Base-by-base conservation (phyloP, 1,284 basidiomycete genomes). In the Entoloma clypeatum region DNA sequence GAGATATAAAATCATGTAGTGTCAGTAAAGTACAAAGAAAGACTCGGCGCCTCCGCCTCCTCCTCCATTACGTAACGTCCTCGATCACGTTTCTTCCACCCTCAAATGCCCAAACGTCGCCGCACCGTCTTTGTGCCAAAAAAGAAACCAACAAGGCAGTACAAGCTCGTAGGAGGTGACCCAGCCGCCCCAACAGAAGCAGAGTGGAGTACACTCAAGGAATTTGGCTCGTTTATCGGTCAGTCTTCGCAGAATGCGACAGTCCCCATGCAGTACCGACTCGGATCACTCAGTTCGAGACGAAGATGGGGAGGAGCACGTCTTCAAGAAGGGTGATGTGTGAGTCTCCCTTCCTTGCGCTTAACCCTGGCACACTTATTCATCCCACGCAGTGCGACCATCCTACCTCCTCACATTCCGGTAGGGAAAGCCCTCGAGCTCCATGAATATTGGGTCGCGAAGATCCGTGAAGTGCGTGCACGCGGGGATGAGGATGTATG, bases 1-100 rank as follows among this genome's bases (percentile, higher is more conserved):
- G 43, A 79, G 53, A 56, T 71, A 75, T 56, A 79, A 67, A 25
- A 79, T 51, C 77, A 79, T 79, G 33, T 36, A 43, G 29, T 22
- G 21, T 4, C 29, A 23, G 19, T 19, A 22, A 30, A 9, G 14
- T 22, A 16, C 27, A 23, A 8, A 14, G 35, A 9, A 35, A 17
- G 21, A 13, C 18, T 34, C n/a, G n/a, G n/a, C n/a, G n/a, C n/a
- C n/a, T n/a, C n/a, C n/a, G n/a, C n/a, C 11, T 4, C 14, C 14
- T n/a, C 14, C 11, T 14, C 26, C 11, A 10, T 28, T 28, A 28
- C 14, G 26, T 28, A 28, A 28, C 11, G 5, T 3, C 8, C 26
- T 14, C 26, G 26, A 28, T 28, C 26, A 22, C 33, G 33, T 26
- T 36, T 19, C n/a, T 23, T 36, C 35, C 39, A 22, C 21, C 18